A percentile compares a stretch with the other conserved stretches of the same genome.
phyloP scores from a whole-genome alignment of 495 filamentous ascomycete genomes.

The Penicillium goetzii region DNA sequence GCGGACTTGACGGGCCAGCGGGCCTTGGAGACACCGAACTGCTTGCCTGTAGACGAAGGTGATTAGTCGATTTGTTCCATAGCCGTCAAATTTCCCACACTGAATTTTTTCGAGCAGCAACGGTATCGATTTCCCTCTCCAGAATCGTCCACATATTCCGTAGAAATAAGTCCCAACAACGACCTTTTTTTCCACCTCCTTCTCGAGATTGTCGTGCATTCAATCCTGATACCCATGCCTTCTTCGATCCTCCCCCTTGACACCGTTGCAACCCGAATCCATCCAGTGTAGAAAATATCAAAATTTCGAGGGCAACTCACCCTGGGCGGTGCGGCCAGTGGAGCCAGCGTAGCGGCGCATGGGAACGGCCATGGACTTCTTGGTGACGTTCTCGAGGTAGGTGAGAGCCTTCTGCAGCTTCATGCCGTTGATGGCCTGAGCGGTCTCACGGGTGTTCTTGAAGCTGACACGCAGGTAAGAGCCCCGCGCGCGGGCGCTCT shows the following conservation, averaged over 20 bases:
- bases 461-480: slow-evolving; percentile 98
- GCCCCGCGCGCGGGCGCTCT: slow-evolving; percentile 95
- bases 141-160: background rate
- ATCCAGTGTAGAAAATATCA: slow-evolving; percentile 20
- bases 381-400: slow-evolving; percentile 96
- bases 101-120: slow-evolving; percentile 27
- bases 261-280: slow-evolving; percentile 21
- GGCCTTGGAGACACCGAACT: slow-evolving; percentile 93
- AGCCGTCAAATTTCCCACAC: slow-evolving; percentile 15
- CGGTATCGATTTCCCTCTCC: slow-evolving; percentile 22
- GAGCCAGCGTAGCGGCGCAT: slow-evolving; percentile 94
- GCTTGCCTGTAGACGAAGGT: slow-evolving; percentile 74
- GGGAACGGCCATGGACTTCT: slow-evolving; percentile 93
- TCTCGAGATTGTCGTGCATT: slow-evolving; percentile 9
- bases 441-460: slow-evolving; percentile 99
- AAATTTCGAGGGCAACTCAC: slow-evolving; percentile 61
- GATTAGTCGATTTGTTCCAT: slow-evolving; percentile 29
- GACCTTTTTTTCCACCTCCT: background rate
- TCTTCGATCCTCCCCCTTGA: slow-evolving; percentile 14
- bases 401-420: slow-evolving; percentile 90
- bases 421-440: slow-evolving; percentile 98
- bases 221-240: slow-evolving; percentile 5
- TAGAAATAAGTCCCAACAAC: background rate
- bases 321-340: slow-evolving; percentile 92
- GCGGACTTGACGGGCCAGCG: slow-evolving; percentile 99